Conservation (phyloP, 345 rosid species). For the Populus nigra region DNA sequence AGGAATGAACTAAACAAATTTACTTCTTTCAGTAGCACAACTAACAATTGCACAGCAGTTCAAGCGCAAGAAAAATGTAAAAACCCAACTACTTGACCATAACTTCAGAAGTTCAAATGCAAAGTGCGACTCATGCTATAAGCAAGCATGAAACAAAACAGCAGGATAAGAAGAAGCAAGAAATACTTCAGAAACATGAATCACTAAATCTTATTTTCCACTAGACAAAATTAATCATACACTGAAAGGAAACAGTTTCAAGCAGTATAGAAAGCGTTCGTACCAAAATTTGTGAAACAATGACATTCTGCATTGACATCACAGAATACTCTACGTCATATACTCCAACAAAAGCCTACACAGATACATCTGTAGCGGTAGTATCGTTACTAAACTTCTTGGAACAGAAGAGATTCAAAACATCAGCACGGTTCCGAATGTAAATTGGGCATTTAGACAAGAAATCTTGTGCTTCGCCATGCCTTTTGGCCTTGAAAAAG, state of each 20-base stretch:
- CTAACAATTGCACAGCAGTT: background rate
- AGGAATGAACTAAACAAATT: background rate
- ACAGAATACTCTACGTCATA: constrained; percentile 7
- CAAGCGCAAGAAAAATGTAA: background rate
- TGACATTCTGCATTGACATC: background rate
- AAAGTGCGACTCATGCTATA: background rate
- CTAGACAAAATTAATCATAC: constrained; percentile 2
- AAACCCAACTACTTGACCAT: background rate
- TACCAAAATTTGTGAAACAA: constrained; percentile 20
- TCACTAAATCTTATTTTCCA: constrained; percentile 21
- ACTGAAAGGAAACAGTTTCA: constrained; percentile 11
- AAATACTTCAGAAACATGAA: background rate
- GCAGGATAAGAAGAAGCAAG: background rate
- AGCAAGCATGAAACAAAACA: background rate
- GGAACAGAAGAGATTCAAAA: constrained; percentile 63
- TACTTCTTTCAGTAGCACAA: background rate
- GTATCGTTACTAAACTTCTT: constrained; percentile 10
- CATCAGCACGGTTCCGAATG: constrained; percentile 74
- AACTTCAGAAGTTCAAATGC: background rate
- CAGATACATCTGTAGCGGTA: constrained; percentile 28
- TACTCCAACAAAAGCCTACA: constrained; percentile 24
- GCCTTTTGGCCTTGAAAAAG: constrained; percentile 61
- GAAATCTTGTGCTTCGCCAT: constrained; percentile 65
- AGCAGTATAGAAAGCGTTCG: constrained; percentile 13
- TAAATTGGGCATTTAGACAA: constrained; percentile 60